phyloP scores from a whole-genome alignment of 2,329 filamentous ascomycete genomes.

The Diaporthe helianthi region DNA sequence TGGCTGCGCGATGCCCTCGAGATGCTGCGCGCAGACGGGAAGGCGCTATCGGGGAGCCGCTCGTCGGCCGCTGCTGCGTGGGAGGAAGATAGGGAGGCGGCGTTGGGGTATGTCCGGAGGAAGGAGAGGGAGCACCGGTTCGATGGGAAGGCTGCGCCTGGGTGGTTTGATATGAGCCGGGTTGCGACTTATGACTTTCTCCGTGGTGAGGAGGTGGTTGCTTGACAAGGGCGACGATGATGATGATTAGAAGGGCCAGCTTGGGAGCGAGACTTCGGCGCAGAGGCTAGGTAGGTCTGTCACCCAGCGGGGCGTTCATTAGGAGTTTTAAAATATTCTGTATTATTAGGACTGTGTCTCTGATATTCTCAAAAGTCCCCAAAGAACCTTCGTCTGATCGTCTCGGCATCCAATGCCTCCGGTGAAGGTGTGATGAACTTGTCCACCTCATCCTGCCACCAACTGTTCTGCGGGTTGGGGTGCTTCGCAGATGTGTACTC shows the following conservation, averaged over 20 bases:
- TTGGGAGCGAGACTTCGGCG: not conserved
- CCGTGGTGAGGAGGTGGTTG: not conserved
- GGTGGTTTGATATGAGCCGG: slow-evolving; percentile 8
- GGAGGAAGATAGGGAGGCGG: not conserved
- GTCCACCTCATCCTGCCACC: slow-evolving; percentile 27
- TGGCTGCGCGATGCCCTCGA: slow-evolving; percentile 11
- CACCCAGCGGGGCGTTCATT: not conserved
- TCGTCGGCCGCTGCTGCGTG: not conserved
- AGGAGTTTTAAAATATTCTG: not conserved
- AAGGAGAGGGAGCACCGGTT: slow-evolving; percentile 23
- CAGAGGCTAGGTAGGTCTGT: not conserved
- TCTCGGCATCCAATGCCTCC: slow-evolving; percentile 6
- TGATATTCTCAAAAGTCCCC: not conserved
- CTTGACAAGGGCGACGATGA: not conserved
- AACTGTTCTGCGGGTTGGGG: slow-evolving; percentile 7
- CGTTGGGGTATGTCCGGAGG: not conserved
- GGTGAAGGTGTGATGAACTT: slow-evolving; percentile 3
- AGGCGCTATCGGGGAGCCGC: not conserved
- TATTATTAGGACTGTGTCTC: not conserved
- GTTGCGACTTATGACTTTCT: slow-evolving; percentile 15
- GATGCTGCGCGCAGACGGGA: not conserved
- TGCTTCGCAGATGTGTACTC: slow-evolving; percentile 40
- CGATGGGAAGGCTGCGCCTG: slow-evolving; percentile 3
- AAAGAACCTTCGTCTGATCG: slow-evolving; percentile 7
- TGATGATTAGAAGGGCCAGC: not conserved